Percentiles rank a stretch among this genome's conserved stretches.
These are phyloP conservation scores for Corymbia maculata DNA, from an alignment of 345 rosid species.

Conservation along the genomic window DNA sequence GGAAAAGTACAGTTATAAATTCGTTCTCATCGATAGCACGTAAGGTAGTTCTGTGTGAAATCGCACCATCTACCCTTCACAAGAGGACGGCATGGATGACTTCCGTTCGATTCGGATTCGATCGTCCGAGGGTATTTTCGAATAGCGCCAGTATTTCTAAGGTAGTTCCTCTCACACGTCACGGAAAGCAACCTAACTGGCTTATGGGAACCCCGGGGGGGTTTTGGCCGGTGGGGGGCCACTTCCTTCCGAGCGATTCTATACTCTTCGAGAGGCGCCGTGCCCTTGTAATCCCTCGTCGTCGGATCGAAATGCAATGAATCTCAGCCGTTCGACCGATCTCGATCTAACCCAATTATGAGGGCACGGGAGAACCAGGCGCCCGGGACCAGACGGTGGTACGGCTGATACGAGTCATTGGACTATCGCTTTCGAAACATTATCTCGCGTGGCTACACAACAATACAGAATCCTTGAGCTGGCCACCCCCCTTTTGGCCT, in stretches of 20 bases:
- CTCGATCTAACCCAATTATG: background rate
- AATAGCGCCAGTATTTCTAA: background rate
- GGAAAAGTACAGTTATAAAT: background rate
- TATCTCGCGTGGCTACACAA: background rate
- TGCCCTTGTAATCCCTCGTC: background rate
- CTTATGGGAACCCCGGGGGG: too few relatives aligned
- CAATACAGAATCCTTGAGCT: background rate
- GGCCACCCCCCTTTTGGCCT: background rate
- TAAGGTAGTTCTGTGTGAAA: too few relatives aligned
- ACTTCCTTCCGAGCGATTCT: background rate
- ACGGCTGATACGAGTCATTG: background rate
- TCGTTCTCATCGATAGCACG: background rate
- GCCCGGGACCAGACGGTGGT: background rate
- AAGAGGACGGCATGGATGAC: background rate
- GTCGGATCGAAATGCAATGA: background rate
- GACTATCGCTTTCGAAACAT: background rate
- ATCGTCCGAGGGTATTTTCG: background rate
- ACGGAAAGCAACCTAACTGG: background rate
- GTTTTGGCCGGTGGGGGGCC: too few relatives aligned
- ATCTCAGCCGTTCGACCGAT: background rate
- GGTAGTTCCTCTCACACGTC: background rate
- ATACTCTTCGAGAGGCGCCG: fast-evolving
- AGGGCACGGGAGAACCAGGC: too few relatives aligned
- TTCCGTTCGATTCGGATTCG: background rate
- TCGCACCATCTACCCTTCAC: background rate